Evolutionary conservation across 202 grass and related monocot genomes (phyloP).

Genomic region (Saccharum hybrid): DNA sequence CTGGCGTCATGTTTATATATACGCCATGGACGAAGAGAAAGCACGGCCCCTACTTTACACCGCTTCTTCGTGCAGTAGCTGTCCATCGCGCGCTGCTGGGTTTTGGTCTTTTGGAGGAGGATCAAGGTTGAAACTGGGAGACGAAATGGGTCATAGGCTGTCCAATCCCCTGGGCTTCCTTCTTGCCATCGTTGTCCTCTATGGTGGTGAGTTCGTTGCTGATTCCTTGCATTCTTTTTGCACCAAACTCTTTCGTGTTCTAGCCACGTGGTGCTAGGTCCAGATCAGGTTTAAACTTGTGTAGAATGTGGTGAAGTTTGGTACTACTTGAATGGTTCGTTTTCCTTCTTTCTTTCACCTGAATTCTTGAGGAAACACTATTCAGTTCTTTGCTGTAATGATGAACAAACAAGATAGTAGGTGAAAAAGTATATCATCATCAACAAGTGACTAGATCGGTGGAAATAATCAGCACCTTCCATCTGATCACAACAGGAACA

Average conservation of each 20-base stretch:
- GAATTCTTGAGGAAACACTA: not conserved
- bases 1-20: slow-evolving; percentile 57
- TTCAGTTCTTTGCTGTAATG: not conserved
- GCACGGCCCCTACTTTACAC: slow-evolving; percentile 61
- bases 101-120: not conserved
- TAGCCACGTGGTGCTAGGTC: too few species aligned
- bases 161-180: slow-evolving; percentile 45
- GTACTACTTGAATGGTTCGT: too few species aligned
- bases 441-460: not conserved
- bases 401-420: not conserved
- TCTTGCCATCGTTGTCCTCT: slow-evolving; percentile 37
- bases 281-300: too few species aligned
- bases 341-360: too few species aligned
- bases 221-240: not conserved
- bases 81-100: not conserved
- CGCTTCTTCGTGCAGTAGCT: slow-evolving; percentile 33
- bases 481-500: slow-evolving; percentile 35
- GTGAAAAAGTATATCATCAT: not conserved
- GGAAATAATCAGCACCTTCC: not conserved
- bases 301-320: too few species aligned
- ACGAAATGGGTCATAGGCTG: slow-evolving; percentile 50
- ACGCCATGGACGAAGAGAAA: slow-evolving; percentile 40
- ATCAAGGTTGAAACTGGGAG: not conserved
- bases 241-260: too few species aligned
- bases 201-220: slow-evolving; percentile 50